These are phyloP conservation scores for Hanseniaspora singularis DNA, from an alignment of 805 yeast species.

Conservation along the genomic window DNA sequence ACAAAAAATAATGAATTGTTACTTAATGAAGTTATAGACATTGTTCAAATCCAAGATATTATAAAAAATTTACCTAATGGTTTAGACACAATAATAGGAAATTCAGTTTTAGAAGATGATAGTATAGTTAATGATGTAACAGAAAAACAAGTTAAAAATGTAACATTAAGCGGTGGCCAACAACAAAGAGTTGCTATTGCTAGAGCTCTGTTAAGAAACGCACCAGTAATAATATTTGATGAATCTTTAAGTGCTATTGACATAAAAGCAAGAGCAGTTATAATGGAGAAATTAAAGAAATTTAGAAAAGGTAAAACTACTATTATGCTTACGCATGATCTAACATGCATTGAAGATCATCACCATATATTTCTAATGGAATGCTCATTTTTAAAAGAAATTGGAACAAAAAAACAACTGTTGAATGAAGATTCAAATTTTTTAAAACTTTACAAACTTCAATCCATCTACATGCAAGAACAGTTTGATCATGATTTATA, in stretches of 20 bases:
- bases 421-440: conserved; percentile 15
- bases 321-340: conserved; percentile 69
- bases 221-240: conserved; percentile 70
- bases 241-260: conserved; percentile 83
- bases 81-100: conserved; percentile 39
- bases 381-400: conserved; percentile 42
- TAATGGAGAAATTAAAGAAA: conserved; percentile 40
- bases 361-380: conserved; percentile 52
- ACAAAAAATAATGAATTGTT: conserved; percentile 20
- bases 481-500: not conserved
- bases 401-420: conserved; percentile 32
- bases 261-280: conserved; percentile 31
- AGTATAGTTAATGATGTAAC: not conserved
- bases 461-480: conserved; percentile 1
- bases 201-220: conserved; percentile 59
- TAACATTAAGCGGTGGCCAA: conserved; percentile 75
- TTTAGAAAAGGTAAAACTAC: conserved; percentile 68
- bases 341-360: conserved; percentile 40
- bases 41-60: conserved; percentile 43
- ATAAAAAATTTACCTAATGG: conserved; percentile 43
- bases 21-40: conserved; percentile 36
- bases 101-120: not conserved
- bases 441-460: conserved; percentile 3
- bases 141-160: conserved; percentile 16
- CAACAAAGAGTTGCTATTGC: conserved; percentile 75